Base-by-base conservation (phyloP, 164 flowering plant species). In the Chimonanthus salicifolius region DNA sequence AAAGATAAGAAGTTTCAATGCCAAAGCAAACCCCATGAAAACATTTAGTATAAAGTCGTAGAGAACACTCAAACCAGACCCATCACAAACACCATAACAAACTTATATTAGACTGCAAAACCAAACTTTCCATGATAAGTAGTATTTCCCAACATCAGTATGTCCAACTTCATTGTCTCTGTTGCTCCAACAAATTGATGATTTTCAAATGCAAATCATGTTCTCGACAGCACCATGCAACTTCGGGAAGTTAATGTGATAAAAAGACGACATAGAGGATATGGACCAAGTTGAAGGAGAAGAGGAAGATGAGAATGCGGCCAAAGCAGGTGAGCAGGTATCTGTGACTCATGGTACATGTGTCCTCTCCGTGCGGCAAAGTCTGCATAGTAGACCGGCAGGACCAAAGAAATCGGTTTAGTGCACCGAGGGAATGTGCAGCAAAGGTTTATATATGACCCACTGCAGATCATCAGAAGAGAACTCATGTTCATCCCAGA, bases 371-470 rank as follows among this genome's bases (percentile, higher is more conserved):
- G 90, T 3, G 98, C 98, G 45, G 72, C 91, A 48, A 90, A 81
- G 58, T 91, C 94, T 1, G 97, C 97, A 76, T 88, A 93, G 80
- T 88, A 90, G 49, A 91, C 92, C 0, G 94, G 98, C 3, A 94
- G 89, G 33, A 91, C 93, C 58, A 91, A 77, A 0, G 94, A 90
- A 1, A 93, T 90, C 0, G 97, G 91, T 62, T 90, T 91, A 4
- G 94, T 90, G 86, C 94, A 93, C 2, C 97, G 83, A 18, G 91
- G 87, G 85, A 85, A 90, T 5, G 92, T 93, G 80, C 86, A 93
- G 74, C 98, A 91, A 82, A 91, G 54, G 75, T 82, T 33, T 68
- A 67, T 91, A 90, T n/a, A 92, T 87, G 45, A 94, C 78, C 77
- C 77, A 80, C 81, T 94, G 92, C 77, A 94, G 46, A 45, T 81